Percentiles rank a stretch among this genome's conserved stretches.
These are phyloP conservation scores for Metschnikowia continentalis DNA, from an alignment of 805 yeast species.

Conservation along the genomic window DNA sequence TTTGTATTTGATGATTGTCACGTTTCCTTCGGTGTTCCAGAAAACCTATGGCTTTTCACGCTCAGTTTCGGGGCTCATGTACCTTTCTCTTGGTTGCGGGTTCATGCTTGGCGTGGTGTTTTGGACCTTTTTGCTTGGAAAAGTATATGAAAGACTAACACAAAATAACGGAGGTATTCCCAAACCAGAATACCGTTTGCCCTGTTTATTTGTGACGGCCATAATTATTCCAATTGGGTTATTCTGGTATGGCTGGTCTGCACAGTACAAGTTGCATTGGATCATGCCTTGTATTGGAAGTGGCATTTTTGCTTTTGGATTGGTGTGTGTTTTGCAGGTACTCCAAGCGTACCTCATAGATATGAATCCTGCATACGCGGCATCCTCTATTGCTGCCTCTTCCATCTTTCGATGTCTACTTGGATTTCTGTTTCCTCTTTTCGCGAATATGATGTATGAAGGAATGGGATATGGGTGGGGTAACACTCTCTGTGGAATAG, in stretches of 20 bases:
- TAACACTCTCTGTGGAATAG: conserved; percentile 35
- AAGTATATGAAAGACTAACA: conserved; percentile 23
- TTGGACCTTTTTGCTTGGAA: conserved; percentile 28
- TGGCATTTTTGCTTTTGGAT: conserved; percentile 34
- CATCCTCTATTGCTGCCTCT: conserved; percentile 39
- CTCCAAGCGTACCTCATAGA: conserved; percentile 38
- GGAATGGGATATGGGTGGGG: conserved; percentile 38
- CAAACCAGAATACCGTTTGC: conserved; percentile 37
- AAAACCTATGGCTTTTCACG: conserved; percentile 31
- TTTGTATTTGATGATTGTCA: conserved; percentile 38
- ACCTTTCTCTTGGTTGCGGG: conserved; percentile 37
- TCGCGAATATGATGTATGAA: conserved; percentile 35
- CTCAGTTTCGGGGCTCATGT: conserved; percentile 34
- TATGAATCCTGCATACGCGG: conserved; percentile 36
- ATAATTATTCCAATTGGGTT: conserved; percentile 34
- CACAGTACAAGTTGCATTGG: conserved; percentile 33
- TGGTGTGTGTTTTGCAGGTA: conserved; percentile 36
- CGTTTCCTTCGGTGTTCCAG: conserved; percentile 32
- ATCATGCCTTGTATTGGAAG: conserved; percentile 36
- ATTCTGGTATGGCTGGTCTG: conserved; percentile 41
- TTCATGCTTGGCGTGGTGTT: conserved; percentile 28
- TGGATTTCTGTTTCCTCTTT: conserved; percentile 37
- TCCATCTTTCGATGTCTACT: conserved; percentile 38
- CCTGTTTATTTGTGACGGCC: conserved; percentile 32
- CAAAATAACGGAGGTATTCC: conserved; percentile 28